Percentiles rank a stretch among this genome's conserved stretches.
Evolutionary conservation across 164 flowering plant species (phyloP).

Genomic region (Umbellularia californica): DNA sequence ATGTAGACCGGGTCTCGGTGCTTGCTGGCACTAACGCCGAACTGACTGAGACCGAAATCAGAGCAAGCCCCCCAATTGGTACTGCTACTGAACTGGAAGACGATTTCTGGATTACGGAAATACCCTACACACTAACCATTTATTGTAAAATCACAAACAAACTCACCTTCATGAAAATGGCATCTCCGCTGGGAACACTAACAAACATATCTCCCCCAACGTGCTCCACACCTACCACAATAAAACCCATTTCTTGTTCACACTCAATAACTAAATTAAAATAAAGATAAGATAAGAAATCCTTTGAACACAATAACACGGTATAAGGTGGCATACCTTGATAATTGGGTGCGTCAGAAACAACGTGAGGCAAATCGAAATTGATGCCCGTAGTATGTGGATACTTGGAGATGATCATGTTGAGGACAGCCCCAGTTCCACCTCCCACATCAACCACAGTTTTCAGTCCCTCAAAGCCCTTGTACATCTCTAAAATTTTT

Average conservation of each 20-base stretch:
- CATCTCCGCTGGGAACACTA: conserved; percentile 31
- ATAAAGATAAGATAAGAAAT: background rate
- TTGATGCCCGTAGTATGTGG: conserved; percentile 33
- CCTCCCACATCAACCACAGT: conserved; percentile 39
- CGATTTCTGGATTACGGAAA: too few species aligned
- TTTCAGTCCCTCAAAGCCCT: conserved; percentile 28
- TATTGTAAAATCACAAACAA: background rate
- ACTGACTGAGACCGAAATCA: too few species aligned
- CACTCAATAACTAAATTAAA: background rate
- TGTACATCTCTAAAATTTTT: conserved; percentile 23
- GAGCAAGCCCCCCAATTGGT: too few species aligned
- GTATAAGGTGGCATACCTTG: conserved; percentile 10
- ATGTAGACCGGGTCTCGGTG: too few species aligned
- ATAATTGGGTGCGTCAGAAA: conserved; percentile 18
- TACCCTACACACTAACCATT: too few species aligned
- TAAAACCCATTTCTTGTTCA: background rate
- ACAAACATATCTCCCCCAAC: conserved; percentile 35
- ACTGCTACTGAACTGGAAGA: too few species aligned
- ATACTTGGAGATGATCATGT: conserved; percentile 27
- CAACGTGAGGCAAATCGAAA: conserved; percentile 26
- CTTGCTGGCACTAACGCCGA: too few species aligned
- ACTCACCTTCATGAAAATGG: conserved; percentile 36
- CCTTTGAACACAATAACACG: background rate
- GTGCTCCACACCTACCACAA: conserved; percentile 21
- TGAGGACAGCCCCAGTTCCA: conserved; percentile 24